Conservation (phyloP, 2,329 filamentous ascomycete species). For the Cladosporium austrohemisphaericum region DNA sequence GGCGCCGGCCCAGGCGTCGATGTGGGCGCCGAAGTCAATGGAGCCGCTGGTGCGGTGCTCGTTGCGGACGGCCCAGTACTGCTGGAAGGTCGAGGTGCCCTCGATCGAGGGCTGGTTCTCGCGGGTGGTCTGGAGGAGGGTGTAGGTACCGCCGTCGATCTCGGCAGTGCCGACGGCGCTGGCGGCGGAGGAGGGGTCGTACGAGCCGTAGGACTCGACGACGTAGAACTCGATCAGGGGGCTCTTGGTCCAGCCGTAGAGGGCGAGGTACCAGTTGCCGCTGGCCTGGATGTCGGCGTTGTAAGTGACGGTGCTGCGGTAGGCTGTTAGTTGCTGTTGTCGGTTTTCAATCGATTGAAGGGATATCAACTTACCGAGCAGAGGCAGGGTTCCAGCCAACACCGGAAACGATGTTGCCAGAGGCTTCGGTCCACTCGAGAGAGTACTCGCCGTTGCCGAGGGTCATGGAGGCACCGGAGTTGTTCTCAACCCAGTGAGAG, state of each 20-base stretch:
- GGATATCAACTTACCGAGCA: conserved; percentile 39
- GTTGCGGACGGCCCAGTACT: conserved; percentile 42
- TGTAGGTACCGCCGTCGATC: conserved; percentile 51
- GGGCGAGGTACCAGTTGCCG: conserved; percentile 50
- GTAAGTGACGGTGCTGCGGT: conserved; percentile 45
- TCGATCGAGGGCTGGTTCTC: conserved; percentile 40
- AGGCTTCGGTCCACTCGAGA: conserved; percentile 41
- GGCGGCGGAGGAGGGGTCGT: conserved; percentile 47
- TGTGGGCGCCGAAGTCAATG: conserved; percentile 27
- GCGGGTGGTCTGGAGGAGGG: conserved; percentile 47
- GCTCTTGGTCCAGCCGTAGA: conserved; percentile 54
- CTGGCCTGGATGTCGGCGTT: conserved; percentile 44
- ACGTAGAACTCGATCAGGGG: conserved; percentile 57
- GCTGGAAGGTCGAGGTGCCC: conserved; percentile 41
- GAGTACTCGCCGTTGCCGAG: conserved; percentile 47
- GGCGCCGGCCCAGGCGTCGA: conserved; percentile 24
- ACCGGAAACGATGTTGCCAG: conserved; percentile 54
- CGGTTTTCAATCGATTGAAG: conserved; percentile 29
- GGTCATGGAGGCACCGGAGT: conserved; percentile 53
- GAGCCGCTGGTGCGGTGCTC: conserved; percentile 31
- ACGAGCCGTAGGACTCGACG: conserved; percentile 49
- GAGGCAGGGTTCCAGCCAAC: conserved; percentile 57
- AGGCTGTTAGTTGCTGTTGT: conserved; percentile 47
- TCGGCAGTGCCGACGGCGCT: conserved; percentile 50
- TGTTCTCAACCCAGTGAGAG: conserved; percentile 55